Base-by-base conservation (phyloP, 805 yeast species). In the Lachancea waltii region DNA sequence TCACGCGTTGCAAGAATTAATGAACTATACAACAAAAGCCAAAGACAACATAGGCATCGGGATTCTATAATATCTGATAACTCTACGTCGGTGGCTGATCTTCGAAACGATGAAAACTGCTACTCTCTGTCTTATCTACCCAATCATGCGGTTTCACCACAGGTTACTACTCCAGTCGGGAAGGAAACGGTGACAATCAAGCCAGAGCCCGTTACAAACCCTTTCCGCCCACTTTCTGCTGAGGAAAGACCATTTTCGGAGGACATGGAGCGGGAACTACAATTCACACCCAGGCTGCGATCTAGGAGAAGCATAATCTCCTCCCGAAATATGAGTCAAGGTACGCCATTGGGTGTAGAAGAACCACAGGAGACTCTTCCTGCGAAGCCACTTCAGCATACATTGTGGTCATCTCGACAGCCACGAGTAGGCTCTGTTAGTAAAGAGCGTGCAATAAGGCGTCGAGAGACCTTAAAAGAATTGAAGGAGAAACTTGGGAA, bases 241-340 rank as follows among this genome's bases (percentile, higher is more conserved):
- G 36, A 39, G n/a, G 38, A 13, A 4, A 37, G 34, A 15, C 35
- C 38, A 16, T 22, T 23, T 13, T 30, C 43, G 5, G 40, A 41
- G 6, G 48, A 54, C 24, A 41, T 48, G 36, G 48, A 48, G 27
- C 67, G 62, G 28, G 67, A 60, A 13, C 54, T 65, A 40, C 49
- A 52, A 23, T 49, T 50, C 23, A 51, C 55, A 2, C 58, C 58
- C 8, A 47, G 40, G 29, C 41, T 53, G 28, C 47, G 50, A 39
- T 47, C 53, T 8, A 48, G 46, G 17, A 41, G 44, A 11, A 51
- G 53, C 31, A 43, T 51, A 2, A 23, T 38, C 15, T 33, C 33
- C 10, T 33, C 34, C 18, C 20, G 42, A 20, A 20, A 34, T 10
- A 26, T 34, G 4, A 23, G 34, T 20, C 30, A 28, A n/a, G 36